Evolutionary conservation across 108 stramenopile species (phyloP), one percentile per base, ranked within the genome.

Genomic region (Nitzschia sp.): DNA sequence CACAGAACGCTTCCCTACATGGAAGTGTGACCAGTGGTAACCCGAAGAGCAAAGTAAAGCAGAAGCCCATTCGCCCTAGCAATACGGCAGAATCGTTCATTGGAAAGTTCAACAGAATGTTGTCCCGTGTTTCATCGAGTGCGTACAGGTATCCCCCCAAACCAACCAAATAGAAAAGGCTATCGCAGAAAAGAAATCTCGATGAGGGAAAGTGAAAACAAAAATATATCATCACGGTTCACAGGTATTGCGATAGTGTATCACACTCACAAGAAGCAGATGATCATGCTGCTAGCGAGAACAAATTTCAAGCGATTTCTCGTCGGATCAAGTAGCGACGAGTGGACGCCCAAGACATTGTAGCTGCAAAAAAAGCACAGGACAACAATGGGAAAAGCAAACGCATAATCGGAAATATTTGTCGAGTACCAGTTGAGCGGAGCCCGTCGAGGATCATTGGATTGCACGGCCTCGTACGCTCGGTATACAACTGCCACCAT

Each of bases 311-410:
- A 58, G 29, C 86, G 61, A 21, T 71, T 22, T 22, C 78, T 63
- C 13, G 90, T 85, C 19, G 87, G 90, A 52, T 77, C n/a, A 21
- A 35, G n/a, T 2, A 91, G 66, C 17, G 71, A 13, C 25, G 78
- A 59, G 54, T 91, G 87, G 16, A 91, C 81, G 4, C 73, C 56
- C 17, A 86, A 69, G 27, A 91, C 63, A 58, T 91, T 91, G 81
- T 85, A 88, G 54, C 73, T 75, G 31, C 79, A 81, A 1, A 91
- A 59, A 55, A 86, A 91, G 19, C 76, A 34, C 27, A 84, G 63
- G 17, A 78, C 77, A 4, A 88, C 67, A 30, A 91, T 82, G 8
- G 90, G 90, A 32, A 91, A 84, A 6, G 87, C 71, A 71, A 79
- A 87, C 4, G 63, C 45, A 38, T 81, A 84, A 22, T 58, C 63